Evolutionary conservation across 345 rosid genomes (phyloP).

Genomic region (Brassica cretica): DNA sequence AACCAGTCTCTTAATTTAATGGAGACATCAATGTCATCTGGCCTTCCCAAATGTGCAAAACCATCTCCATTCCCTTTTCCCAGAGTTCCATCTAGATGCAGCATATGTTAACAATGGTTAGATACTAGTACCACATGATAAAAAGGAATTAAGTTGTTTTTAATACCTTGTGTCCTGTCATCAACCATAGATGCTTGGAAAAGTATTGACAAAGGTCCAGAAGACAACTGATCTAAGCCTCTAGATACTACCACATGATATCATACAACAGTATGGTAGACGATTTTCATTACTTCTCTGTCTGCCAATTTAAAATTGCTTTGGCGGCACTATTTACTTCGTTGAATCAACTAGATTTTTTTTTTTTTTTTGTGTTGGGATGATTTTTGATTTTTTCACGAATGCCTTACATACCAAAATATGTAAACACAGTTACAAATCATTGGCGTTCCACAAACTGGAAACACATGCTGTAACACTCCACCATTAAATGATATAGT

Average conservation of each 20-base stretch:
- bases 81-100: conserved; percentile 48
- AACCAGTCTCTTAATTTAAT: conserved; percentile 88
- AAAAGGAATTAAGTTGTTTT: background rate
- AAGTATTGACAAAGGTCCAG: conserved; percentile 85
- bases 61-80: conserved; percentile 52
- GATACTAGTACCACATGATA: conserved; percentile 11
- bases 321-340: too few species aligned
- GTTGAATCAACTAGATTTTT: too few species aligned
- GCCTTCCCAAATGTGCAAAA: conserved; percentile 60
- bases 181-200: conserved; percentile 60
- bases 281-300: too few species aligned
- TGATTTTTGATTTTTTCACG: too few species aligned
- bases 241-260: conserved; percentile 36
- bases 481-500: too few species aligned
- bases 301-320: too few species aligned
- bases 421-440: too few species aligned
- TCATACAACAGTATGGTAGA: too few species aligned
- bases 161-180: conserved; percentile 42
- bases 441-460: too few species aligned
- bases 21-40: conserved; percentile 83
- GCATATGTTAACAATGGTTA: conserved; percentile 25
- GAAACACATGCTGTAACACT: too few species aligned
- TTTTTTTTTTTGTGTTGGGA: too few species aligned
- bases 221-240: conserved; percentile 74
- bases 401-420: too few species aligned